Evolutionary conservation across 257 asterid species (phyloP).

Genomic region (Ligustrum vulgare): DNA sequence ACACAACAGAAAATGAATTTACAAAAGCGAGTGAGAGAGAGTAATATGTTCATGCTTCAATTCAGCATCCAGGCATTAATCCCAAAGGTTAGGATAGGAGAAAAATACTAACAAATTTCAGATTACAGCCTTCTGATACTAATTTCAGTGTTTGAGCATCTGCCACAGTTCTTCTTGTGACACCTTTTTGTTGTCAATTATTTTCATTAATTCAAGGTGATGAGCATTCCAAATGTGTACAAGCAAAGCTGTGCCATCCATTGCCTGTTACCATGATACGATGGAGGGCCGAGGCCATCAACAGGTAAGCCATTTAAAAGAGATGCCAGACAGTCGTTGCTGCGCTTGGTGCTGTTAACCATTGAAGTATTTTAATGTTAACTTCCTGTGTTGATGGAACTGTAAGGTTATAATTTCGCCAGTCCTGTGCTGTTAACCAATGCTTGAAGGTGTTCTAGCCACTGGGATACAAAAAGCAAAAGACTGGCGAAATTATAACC

Average conservation of each 20-base stretch:
- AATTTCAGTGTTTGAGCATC: constrained; percentile 49
- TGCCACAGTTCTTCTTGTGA: constrained; percentile 54
- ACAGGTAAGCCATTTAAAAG: constrained; percentile 52
- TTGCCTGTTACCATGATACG: constrained; percentile 72
- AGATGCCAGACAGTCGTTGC: constrained; percentile 44
- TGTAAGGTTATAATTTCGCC: constrained; percentile 84
- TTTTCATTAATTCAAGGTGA: constrained; percentile 34
- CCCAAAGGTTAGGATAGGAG: neutral
- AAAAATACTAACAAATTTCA: constrained; percentile 57
- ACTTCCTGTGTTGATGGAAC: constrained; percentile 88
- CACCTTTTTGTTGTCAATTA: constrained; percentile 52
- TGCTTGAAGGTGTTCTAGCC: too few relatives aligned
- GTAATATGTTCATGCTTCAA: neutral
- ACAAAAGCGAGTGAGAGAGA: neutral
- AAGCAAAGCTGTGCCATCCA: constrained; percentile 73
- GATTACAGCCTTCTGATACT: constrained; percentile 74
- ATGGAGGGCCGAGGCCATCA: constrained; percentile 94
- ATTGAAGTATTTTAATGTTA: too few relatives aligned
- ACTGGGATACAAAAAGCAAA: too few relatives aligned
- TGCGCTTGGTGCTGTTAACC: too few relatives aligned
- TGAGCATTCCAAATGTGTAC: constrained; percentile 39
- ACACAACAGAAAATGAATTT: too few relatives aligned
- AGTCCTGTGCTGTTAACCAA: too few relatives aligned
- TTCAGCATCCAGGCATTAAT: neutral
- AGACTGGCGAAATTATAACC: too few relatives aligned